phyloP scores from a whole-genome alignment of 768 basidiomycete species.

The Trametes maxima region DNA sequence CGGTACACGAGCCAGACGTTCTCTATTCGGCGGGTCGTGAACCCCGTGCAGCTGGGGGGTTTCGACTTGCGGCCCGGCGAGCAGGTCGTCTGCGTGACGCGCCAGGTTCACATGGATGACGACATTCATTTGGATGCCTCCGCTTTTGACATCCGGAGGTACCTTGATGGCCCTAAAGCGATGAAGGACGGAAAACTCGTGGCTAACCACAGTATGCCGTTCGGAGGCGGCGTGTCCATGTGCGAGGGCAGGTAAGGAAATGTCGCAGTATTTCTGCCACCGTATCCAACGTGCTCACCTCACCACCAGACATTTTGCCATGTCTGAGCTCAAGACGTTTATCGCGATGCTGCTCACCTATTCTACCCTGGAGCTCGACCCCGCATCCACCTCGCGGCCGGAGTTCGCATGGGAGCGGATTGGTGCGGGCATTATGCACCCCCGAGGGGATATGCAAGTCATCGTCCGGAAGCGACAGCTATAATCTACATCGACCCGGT shows the following conservation, averaged over 20 bases:
- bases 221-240: constrained; percentile 33
- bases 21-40: constrained; percentile 25
- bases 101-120: constrained; percentile 23
- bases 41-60: constrained; percentile 23
- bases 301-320: constrained; percentile 26
- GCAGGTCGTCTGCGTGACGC: constrained; percentile 24
- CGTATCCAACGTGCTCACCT: neutral
- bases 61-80: constrained; percentile 24
- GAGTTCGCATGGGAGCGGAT: constrained; percentile 10
- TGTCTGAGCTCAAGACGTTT: constrained; percentile 26
- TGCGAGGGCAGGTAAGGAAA: constrained; percentile 29
- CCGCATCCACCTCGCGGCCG: constrained; percentile 15
- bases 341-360: constrained; percentile 23
- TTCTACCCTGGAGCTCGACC: constrained; percentile 20
- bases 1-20: constrained; percentile 23
- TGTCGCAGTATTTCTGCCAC: neutral
- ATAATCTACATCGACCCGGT: neutral
- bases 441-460: constrained; percentile 18
- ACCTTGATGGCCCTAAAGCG: constrained; percentile 14
- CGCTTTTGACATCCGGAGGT: constrained; percentile 20
- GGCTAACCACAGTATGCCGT: constrained; percentile 28
- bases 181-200: constrained; percentile 22
- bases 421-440: constrained; percentile 23
- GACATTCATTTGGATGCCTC: constrained; percentile 23
- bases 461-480: constrained; percentile 15